Conservation (phyloP, 192 early-diverging fungal genomes). For the Coemansia sp. region DNA sequence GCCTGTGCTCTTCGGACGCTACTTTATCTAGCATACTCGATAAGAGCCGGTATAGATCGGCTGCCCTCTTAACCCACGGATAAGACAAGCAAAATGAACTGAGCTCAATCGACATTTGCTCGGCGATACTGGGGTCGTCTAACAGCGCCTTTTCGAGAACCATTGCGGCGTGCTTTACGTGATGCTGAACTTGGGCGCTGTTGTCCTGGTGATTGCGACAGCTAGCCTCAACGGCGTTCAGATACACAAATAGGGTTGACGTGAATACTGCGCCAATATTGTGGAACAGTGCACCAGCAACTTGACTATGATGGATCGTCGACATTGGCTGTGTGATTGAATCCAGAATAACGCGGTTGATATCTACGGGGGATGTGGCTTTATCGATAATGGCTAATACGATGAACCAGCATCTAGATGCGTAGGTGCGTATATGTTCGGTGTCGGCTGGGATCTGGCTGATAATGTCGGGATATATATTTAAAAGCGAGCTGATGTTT, state of each 20-base stretch:
- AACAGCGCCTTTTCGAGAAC: slow-evolving; percentile 29
- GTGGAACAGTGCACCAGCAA: slow-evolving; percentile 23
- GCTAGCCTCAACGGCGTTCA: slow-evolving; percentile 46
- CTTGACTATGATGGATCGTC: slow-evolving; percentile 28
- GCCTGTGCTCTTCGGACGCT: background rate
- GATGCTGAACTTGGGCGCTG: slow-evolving; percentile 19
- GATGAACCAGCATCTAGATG: slow-evolving; percentile 26
- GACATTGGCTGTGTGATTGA: slow-evolving; percentile 33
- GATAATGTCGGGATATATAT: slow-evolving; percentile 22
- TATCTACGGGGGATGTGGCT: background rate
- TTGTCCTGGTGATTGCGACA: slow-evolving; percentile 24
- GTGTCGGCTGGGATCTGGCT: slow-evolving; percentile 11
- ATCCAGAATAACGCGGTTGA: slow-evolving; percentile 20
- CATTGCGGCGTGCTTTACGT: slow-evolving; percentile 31
- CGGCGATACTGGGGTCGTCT: slow-evolving; percentile 16
- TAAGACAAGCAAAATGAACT: slow-evolving; percentile 47
- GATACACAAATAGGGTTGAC: slow-evolving; percentile 32
- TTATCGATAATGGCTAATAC: slow-evolving; percentile 13
- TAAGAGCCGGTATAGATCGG: slow-evolving; percentile 39
- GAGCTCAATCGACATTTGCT: slow-evolving; percentile 37
- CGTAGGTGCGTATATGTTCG: slow-evolving; percentile 24
- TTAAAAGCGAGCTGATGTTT: slow-evolving; percentile 3
- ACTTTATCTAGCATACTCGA: background rate
- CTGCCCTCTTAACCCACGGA: slow-evolving; percentile 38
- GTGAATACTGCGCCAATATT: slow-evolving; percentile 2